Conservation (phyloP, 2,329 filamentous ascomycete genomes). For the Apiospora aurea region DNA sequence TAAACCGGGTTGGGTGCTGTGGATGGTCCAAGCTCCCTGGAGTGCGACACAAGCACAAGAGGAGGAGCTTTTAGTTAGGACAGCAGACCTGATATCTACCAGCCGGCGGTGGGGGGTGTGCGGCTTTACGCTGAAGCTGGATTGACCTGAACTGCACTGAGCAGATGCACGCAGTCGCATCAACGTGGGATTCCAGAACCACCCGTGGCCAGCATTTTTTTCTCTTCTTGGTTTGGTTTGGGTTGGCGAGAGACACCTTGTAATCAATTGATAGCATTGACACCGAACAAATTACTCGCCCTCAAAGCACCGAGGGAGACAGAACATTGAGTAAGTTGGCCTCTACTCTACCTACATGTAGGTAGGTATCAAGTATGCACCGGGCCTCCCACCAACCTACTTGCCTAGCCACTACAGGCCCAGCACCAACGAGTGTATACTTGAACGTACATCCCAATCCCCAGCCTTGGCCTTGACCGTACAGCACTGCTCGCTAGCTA, state of each 20-base stretch:
- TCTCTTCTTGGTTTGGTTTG: too few relatives aligned
- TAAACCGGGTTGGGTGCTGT: not conserved
- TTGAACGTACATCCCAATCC: not conserved
- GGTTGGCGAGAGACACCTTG: not conserved
- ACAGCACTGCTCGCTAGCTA: slow-evolving; percentile 4
- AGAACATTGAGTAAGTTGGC: slow-evolving; percentile 6
- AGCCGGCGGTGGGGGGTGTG: not conserved
- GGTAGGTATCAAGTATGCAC: not conserved
- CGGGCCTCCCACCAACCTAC: too few relatives aligned
- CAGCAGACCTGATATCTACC: slow-evolving; percentile 15
- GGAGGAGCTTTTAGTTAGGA: not conserved
- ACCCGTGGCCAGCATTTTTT: not conserved
- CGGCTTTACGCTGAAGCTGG: not conserved
- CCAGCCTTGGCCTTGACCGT: slow-evolving; percentile 9
- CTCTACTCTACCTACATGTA: too few relatives aligned
- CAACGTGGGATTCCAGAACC: not conserved
- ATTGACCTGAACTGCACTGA: not conserved
- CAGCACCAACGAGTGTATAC: not conserved
- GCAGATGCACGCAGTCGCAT: not conserved
- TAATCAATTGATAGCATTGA: not conserved
- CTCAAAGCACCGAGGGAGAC: not conserved
- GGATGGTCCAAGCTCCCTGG: slow-evolving; percentile 19
- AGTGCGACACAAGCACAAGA: not conserved
- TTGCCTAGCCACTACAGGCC: not conserved
- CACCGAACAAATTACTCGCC: not conserved